Percentiles rank a stretch among this genome's conserved stretches.
Evolutionary conservation across 2,329 filamentous ascomycete species (phyloP).

Genomic region (Graphium sp.): DNA sequence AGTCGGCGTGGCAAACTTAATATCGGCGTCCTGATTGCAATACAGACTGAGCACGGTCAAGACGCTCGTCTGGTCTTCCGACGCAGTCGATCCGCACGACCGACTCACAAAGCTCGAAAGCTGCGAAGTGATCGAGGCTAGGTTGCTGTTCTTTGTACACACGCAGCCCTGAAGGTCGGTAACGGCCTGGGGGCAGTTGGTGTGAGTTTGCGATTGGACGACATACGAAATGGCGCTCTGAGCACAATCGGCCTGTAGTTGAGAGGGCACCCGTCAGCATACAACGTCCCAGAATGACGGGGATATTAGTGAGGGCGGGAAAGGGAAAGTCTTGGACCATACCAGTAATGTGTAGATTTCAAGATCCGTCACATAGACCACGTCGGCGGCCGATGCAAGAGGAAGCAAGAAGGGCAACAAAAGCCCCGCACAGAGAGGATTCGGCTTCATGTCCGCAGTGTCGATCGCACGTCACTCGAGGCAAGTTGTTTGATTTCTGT

Average conservation of each 20-base stretch:
- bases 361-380: slow-evolving; percentile 28
- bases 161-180: slow-evolving; percentile 31
- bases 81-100: slow-evolving; percentile 26
- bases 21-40: slow-evolving; percentile 22
- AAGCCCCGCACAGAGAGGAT: no score
- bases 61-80: slow-evolving; percentile 29
- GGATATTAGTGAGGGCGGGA: slow-evolving; percentile 4
- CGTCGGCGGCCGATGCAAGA: slow-evolving; percentile 3
- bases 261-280: neutral
- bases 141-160: slow-evolving; percentile 29
- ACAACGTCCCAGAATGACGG: neutral
- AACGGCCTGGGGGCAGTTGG: slow-evolving; percentile 23
- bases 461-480: no score
- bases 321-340: slow-evolving; percentile 5
- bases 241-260: slow-evolving; percentile 29
- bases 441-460: no score
- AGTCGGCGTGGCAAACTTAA: slow-evolving; percentile 23
- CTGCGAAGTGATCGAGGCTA: slow-evolving; percentile 16
- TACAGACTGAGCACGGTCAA: slow-evolving; percentile 26
- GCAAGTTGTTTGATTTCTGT: no score
- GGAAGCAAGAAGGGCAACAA: no score
- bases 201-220: slow-evolving; percentile 22
- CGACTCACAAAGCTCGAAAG: slow-evolving; percentile 22
- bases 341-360: slow-evolving; percentile 22
- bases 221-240: slow-evolving; percentile 24